Evolutionary conservation across 148 eudicot genomes (phyloP).

Genomic region (Cornus controversa): DNA sequence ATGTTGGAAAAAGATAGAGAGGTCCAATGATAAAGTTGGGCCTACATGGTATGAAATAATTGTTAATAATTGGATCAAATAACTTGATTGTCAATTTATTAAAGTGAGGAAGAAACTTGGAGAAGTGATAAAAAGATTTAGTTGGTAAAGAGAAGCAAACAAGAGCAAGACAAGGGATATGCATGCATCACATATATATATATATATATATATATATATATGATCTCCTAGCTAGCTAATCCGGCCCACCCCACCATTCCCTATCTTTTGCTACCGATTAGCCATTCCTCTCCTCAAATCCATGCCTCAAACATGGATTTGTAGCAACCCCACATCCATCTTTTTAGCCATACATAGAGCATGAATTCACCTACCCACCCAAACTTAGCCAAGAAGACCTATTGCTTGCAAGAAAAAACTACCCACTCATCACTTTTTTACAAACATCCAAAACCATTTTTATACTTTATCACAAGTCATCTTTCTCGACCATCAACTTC

Average conservation of each 20-base stretch:
- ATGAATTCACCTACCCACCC: constrained; percentile 2
- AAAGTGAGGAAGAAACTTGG: not conserved
- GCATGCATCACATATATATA: not conserved
- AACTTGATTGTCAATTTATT: not conserved
- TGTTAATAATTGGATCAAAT: not conserved
- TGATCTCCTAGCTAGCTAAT: constrained; percentile 2
- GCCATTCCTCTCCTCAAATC: constrained; percentile 6
- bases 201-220: not conserved
- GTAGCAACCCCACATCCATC: constrained; percentile 10
- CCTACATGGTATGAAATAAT: not conserved
- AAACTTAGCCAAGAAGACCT: not conserved
- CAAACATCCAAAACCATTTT: not conserved
- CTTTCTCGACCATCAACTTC: too few relatives aligned
- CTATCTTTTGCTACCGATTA: too few relatives aligned
- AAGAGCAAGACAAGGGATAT: constrained; percentile 13
- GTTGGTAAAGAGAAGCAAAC: constrained; percentile 1
- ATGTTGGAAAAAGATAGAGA: too few relatives aligned
- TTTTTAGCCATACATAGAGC: not conserved
- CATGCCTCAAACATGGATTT: constrained; percentile 20
- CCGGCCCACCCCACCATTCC: not conserved
- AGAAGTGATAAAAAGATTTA: not conserved
- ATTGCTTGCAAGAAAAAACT: not conserved
- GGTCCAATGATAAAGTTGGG: constrained; percentile 8
- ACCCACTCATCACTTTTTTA: not conserved
- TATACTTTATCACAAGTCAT: not conserved